phyloP scores from a whole-genome alignment of 2,329 filamentous ascomycete species.

The Pseudocercospora cruenta region DNA sequence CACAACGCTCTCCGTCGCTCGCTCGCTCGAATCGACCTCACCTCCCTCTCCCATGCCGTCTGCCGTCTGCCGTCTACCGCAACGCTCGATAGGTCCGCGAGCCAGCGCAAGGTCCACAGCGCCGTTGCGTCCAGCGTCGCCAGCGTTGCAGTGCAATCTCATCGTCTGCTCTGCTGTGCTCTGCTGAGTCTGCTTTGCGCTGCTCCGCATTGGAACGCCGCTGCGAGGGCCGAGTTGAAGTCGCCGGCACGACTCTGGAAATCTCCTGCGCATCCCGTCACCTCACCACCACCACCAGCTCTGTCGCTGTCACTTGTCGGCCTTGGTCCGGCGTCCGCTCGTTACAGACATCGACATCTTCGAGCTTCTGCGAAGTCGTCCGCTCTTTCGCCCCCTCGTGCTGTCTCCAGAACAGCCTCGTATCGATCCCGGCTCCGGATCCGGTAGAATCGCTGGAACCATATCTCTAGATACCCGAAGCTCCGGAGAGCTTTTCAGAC shows the following conservation, averaged over 20 bases:
- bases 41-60: not conserved
- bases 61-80: not conserved
- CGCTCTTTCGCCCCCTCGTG: slow-evolving; percentile 20
- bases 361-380: slow-evolving; percentile 34
- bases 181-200: too few relatives aligned
- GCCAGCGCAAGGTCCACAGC: slow-evolving; percentile 1
- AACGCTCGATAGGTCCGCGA: slow-evolving; percentile 8
- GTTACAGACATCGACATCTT: slow-evolving; percentile 26
- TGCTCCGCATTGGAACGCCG: not conserved
- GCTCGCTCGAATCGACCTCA: not conserved
- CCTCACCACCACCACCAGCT: slow-evolving; percentile 7
- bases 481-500: slow-evolving; percentile 4
- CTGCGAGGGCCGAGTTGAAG: slow-evolving; percentile 7
- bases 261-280: not conserved
- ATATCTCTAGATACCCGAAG: slow-evolving; percentile 3
- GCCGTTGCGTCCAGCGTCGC: slow-evolving; percentile 14
- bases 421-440: slow-evolving; percentile 3
- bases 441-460: slow-evolving; percentile 6
- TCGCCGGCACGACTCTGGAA: slow-evolving; percentile 3
- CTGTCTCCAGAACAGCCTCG: slow-evolving; percentile 15
- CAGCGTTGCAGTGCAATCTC: slow-evolving; percentile 19
- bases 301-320: slow-evolving; percentile 25
- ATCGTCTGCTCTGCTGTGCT: not conserved
- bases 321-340: slow-evolving; percentile 38
- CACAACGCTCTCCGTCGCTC: not conserved